Evolutionary conservation across 2,329 filamentous ascomycete genomes (phyloP).

Genomic region (Penicillium sp.): DNA sequence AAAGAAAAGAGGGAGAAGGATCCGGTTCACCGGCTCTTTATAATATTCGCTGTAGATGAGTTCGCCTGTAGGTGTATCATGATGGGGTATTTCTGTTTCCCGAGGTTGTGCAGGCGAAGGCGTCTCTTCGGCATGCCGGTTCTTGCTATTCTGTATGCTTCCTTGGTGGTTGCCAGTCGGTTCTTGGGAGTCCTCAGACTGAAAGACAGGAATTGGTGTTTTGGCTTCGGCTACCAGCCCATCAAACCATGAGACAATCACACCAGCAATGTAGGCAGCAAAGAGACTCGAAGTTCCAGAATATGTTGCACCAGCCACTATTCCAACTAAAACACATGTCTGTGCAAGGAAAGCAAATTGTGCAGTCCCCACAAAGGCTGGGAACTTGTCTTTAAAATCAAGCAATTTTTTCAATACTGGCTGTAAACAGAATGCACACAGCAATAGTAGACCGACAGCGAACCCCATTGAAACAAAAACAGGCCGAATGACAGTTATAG

Average conservation of each 20-base stretch:
- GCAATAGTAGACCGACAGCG: slow-evolving; percentile 22
- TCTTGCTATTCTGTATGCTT: background rate
- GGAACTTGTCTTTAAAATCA: slow-evolving; percentile 3
- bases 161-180: background rate
- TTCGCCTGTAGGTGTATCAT: slow-evolving; percentile 16
- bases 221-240: slow-evolving; percentile 10
- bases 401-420: slow-evolving; percentile 9
- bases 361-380: slow-evolving; percentile 2
- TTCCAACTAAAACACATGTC: slow-evolving; percentile 38
- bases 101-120: background rate
- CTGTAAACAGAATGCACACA: slow-evolving; percentile 20
- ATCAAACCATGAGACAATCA: slow-evolving; percentile 46
- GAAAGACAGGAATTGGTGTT: background rate
- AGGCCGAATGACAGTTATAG: slow-evolving; percentile 42
- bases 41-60: slow-evolving; percentile 43
- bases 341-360: slow-evolving; percentile 37
- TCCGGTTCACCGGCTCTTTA: slow-evolving; percentile 37
- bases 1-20: slow-evolving; percentile 67
- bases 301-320: slow-evolving; percentile 45
- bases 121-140: background rate
- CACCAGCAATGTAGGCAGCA: slow-evolving; percentile 51
- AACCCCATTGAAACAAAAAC: slow-evolving; percentile 42
- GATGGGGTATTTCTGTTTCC: background rate
- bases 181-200: background rate
- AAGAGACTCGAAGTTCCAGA: slow-evolving; percentile 51